Conservation (phyloP, 768 basidiomycete genomes). For the Psilocybe sp. region DNA sequence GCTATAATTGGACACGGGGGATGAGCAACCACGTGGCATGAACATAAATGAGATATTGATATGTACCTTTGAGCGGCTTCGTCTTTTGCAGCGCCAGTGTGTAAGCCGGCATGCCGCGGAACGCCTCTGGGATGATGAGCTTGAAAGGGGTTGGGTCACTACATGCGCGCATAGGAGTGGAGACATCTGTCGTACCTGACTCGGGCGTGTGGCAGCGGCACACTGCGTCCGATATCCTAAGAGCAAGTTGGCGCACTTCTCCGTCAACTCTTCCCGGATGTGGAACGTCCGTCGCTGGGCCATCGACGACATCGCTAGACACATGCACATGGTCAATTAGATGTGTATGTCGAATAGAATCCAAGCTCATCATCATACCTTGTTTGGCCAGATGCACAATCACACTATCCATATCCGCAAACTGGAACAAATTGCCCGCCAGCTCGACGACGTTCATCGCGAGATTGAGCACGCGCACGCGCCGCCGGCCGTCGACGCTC, state of each 20-base stretch:
- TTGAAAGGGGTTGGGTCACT: constrained; percentile 25
- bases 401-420: constrained; percentile 85
- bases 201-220: constrained; percentile 69
- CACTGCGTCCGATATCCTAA: constrained; percentile 89
- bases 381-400: constrained; percentile 73
- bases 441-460: constrained; percentile 76
- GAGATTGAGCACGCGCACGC: constrained; percentile 86
- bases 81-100: constrained; percentile 80
- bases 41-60: neutral
- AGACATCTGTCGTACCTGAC: constrained; percentile 66
- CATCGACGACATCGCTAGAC: constrained; percentile 69
- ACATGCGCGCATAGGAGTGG: neutral
- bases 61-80: constrained; percentile 87
- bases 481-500: constrained; percentile 66
- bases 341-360: neutral
- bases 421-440: constrained; percentile 90
- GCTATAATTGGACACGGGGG: constrained; percentile 36
- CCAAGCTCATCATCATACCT: constrained; percentile 42
- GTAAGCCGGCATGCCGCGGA: constrained; percentile 82
- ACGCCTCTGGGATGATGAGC: constrained; percentile 94
- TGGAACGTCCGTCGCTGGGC: constrained; percentile 56
- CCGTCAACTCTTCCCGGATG: constrained; percentile 84
- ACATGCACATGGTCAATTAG: neutral
- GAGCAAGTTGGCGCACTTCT: constrained; percentile 77
- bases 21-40: no score